Percentiles rank a stretch among this genome's conserved stretches.
These are phyloP conservation scores for Anisogramma anomala DNA, from an alignment of 2,329 filamentous ascomycete genomes.

Conservation along the genomic window DNA sequence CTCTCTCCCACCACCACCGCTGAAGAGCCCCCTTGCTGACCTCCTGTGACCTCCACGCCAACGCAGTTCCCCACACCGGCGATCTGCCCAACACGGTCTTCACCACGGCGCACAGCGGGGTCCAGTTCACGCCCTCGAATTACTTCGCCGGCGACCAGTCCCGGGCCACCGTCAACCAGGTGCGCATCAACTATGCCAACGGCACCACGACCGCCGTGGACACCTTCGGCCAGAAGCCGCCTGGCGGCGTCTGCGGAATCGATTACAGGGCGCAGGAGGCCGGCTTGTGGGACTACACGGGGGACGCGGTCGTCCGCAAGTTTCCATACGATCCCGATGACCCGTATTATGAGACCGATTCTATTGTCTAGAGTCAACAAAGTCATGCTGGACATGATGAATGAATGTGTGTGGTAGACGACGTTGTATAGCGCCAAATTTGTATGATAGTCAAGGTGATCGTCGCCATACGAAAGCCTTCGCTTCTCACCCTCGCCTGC, in stretches of 20 bases:
- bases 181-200: slow-evolving; percentile 27
- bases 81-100: slow-evolving; percentile 44
- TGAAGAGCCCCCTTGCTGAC: no score
- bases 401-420: no score
- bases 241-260: slow-evolving; percentile 19
- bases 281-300: slow-evolving; percentile 22
- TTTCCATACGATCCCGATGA: slow-evolving; percentile 27
- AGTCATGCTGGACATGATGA: background rate
- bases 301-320: slow-evolving; percentile 26
- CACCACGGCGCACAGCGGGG: slow-evolving; percentile 32
- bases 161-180: slow-evolving; percentile 28
- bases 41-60: no score
- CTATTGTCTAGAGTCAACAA: slow-evolving; percentile 15
- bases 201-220: slow-evolving; percentile 21
- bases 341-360: slow-evolving; percentile 24
- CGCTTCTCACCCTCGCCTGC: no score
- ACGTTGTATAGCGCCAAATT: no score
- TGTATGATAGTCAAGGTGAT: no score
- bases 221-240: slow-evolving; percentile 23
- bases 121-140: slow-evolving; percentile 33
- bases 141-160: slow-evolving; percentile 31
- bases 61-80: slow-evolving; percentile 28
- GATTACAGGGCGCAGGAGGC: slow-evolving; percentile 18
- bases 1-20: no score
- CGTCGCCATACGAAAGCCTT: no score